A percentile compares a stretch with the other conserved stretches of the same genome.
Evolutionary conservation across 257 asterid genomes (phyloP).

Genomic region (Nemophila menziesii): DNA sequence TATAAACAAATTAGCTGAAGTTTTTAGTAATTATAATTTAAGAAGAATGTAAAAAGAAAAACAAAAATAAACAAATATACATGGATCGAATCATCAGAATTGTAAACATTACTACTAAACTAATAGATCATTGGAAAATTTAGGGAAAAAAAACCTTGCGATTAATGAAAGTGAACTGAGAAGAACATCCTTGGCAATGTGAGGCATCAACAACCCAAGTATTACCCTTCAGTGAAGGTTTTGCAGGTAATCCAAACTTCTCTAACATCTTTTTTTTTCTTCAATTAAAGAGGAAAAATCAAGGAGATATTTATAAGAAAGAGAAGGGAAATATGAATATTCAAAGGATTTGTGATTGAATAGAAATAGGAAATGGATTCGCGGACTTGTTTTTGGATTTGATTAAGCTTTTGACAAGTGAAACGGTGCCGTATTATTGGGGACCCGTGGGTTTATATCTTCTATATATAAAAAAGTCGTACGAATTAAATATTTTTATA

Average conservation of each 20-base stretch:
- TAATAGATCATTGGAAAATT: not conserved
- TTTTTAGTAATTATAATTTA: too few relatives aligned
- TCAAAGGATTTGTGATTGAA: not conserved
- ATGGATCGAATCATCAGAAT: too few relatives aligned
- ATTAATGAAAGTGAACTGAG: constrained; percentile 92
- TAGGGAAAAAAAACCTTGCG: constrained; percentile 52
- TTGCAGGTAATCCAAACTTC: constrained; percentile 85
- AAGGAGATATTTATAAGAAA: not conserved
- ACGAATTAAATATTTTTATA: too few relatives aligned
- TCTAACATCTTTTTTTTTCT: constrained; percentile 53
- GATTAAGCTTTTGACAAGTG: not conserved
- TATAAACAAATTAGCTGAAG: too few relatives aligned
- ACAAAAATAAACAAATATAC: too few relatives aligned
- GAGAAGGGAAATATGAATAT: too few relatives aligned
- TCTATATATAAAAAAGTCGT: not conserved
- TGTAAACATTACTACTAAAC: too few relatives aligned
- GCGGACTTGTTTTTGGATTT: not conserved
- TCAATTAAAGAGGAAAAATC: too few relatives aligned
- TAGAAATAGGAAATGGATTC: not conserved
- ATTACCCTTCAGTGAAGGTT: constrained; percentile 78
- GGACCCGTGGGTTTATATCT: not conserved
- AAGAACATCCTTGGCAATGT: constrained; percentile 93
- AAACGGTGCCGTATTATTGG: not conserved
- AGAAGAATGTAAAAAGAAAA: too few relatives aligned
- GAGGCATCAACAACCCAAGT: constrained; percentile 91